Conservation (phyloP, 2,329 filamentous ascomycete species). For the Penicillium polonicum region DNA sequence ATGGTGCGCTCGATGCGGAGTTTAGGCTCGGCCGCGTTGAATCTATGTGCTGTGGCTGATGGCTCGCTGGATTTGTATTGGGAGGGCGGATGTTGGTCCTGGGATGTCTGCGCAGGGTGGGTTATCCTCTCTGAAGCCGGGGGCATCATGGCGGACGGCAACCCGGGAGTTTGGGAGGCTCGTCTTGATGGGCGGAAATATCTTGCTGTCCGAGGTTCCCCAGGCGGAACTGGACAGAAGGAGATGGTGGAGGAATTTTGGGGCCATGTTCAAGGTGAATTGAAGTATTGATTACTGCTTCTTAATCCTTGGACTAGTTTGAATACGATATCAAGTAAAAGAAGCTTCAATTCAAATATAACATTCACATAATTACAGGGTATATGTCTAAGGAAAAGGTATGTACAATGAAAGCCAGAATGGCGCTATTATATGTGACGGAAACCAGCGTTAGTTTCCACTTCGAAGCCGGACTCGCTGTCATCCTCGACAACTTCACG, state of each 20-base stretch:
- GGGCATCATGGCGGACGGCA: slow-evolving; percentile 59
- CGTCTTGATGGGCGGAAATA: slow-evolving; percentile 58
- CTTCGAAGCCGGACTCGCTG: slow-evolving; percentile 38
- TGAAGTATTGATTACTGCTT: slow-evolving; percentile 33
- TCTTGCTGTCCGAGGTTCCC: slow-evolving; percentile 40
- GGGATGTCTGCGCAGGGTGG: slow-evolving; percentile 66
- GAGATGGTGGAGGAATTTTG: slow-evolving; percentile 46
- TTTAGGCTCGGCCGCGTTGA: slow-evolving; percentile 60
- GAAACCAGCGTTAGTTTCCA: slow-evolving; percentile 20
- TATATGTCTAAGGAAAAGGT: slow-evolving; percentile 11
- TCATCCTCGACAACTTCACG: slow-evolving; percentile 58
- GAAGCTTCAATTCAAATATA: background rate
- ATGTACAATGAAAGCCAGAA: slow-evolving; percentile 12
- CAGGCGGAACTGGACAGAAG: slow-evolving; percentile 35
- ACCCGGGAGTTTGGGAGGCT: slow-evolving; percentile 57
- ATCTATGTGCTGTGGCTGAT: slow-evolving; percentile 59
- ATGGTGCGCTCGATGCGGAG: slow-evolving; percentile 62
- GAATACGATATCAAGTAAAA: background rate
- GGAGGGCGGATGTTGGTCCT: slow-evolving; percentile 66
- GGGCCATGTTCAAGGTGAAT: slow-evolving; percentile 38
- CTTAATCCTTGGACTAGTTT: background rate
- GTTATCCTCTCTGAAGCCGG: slow-evolving; percentile 61
- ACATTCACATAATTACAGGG: slow-evolving; percentile 10
- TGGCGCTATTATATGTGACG: slow-evolving; percentile 8
- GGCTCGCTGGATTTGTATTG: slow-evolving; percentile 62